phyloP scores from a whole-genome alignment of 2,329 filamentous ascomycete species.

The Cladophialophora yegresii region DNA sequence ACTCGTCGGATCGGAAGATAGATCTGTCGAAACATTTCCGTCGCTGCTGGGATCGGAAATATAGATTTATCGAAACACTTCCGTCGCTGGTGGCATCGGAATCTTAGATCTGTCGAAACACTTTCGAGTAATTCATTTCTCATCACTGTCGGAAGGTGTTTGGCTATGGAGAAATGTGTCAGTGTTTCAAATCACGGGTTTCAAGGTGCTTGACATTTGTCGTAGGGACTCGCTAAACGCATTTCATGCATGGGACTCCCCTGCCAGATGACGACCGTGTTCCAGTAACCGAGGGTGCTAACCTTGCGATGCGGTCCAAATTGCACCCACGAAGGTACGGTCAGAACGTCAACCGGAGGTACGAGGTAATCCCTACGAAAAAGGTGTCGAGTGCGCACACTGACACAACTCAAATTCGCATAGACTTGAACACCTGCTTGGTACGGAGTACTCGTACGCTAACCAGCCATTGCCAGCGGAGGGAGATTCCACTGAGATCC shows the following conservation, averaged over 20 bases:
- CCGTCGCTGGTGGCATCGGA: no score
- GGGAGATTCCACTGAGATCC: conserved; percentile 1
- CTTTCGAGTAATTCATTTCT: neutral
- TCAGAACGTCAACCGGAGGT: neutral
- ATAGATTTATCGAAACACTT: no score
- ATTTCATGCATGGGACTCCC: conserved; percentile 9
- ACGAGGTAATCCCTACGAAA: no score
- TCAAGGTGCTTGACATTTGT: neutral
- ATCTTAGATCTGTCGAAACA: conserved; percentile 15
- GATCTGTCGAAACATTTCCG: conserved; percentile 12
- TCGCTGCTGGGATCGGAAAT: no score
- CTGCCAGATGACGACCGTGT: conserved; percentile 8
- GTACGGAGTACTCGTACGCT: no score
- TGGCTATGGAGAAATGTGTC: neutral
- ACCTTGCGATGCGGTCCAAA: neutral
- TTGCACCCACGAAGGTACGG: neutral
- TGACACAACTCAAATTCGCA: neutral
- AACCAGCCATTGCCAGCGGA: conserved; percentile 7
- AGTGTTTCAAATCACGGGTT: conserved; percentile 13
- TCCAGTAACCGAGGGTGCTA: neutral
- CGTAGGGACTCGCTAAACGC: conserved; percentile 6
- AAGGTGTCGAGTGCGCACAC: neutral
- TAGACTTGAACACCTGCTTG: neutral
- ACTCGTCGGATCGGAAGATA: conserved; percentile 11
- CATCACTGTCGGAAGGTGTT: neutral